Evolutionary conservation across 352 stramenopile species (phyloP).

Genomic region (Globisporangium alternatum): DNA sequence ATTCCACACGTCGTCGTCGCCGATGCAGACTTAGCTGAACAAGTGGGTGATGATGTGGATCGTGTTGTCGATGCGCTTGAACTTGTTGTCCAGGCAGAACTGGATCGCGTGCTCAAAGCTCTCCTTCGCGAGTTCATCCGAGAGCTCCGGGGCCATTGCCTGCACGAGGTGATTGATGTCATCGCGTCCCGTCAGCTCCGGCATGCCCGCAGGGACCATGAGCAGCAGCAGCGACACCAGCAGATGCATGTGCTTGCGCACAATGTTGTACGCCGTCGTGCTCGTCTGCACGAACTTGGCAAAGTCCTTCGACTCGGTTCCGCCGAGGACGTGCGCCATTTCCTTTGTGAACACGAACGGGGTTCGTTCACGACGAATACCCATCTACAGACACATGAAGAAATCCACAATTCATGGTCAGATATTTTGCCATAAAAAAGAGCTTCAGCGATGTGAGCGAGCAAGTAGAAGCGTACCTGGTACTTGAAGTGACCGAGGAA

Average conservation of each 20-base stretch:
- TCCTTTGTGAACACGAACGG: conserved; percentile 89
- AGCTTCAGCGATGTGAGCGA: not conserved
- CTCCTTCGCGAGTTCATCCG: conserved; percentile 54
- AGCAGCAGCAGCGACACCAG: conserved; percentile 79
- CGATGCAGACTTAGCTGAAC: conserved; percentile 26
- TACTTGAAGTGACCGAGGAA: conserved; percentile 89
- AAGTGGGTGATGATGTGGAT: conserved; percentile 73
- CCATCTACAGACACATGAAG: conserved; percentile 37
- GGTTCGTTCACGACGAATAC: conserved; percentile 77
- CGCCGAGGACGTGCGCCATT: conserved; percentile 85
- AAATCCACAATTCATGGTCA: not conserved
- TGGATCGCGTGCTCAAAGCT: conserved; percentile 80
- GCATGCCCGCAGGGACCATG: conserved; percentile 88
- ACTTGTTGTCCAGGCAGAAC: conserved; percentile 80
- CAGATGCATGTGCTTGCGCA: conserved; percentile 86
- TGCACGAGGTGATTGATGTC: conserved; percentile 87
- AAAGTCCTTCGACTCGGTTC: conserved; percentile 73
- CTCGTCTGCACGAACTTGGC: conserved; percentile 67
- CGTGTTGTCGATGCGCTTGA: conserved; percentile 88
- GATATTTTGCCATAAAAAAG: not conserved
- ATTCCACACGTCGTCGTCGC: conserved; percentile 6
- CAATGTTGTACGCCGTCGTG: conserved; percentile 67
- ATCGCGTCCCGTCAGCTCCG: conserved; percentile 70
- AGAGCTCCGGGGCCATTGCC: conserved; percentile 66
- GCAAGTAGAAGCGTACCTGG: conserved; percentile 34